Evolutionary conservation across 1,139 yeast genomes (phyloP).

Genomic region (Candida sp.): DNA sequence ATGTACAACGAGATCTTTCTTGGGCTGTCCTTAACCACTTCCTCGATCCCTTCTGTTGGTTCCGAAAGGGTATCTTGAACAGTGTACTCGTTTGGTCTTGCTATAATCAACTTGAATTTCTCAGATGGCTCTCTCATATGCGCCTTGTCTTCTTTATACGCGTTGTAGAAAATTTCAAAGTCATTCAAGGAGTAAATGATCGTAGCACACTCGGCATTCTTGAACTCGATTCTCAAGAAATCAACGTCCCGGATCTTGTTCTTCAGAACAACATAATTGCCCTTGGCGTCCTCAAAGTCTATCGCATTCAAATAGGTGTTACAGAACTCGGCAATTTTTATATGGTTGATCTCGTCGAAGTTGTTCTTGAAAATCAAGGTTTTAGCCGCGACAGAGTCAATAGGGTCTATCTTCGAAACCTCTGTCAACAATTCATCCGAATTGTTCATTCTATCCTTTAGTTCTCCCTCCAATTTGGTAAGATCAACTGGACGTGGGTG

Average conservation of each 20-base stretch:
- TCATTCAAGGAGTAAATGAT: slow-evolving; percentile 53
- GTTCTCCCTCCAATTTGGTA: slow-evolving; percentile 55
- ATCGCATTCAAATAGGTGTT: slow-evolving; percentile 42
- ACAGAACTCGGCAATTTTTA: slow-evolving; percentile 46
- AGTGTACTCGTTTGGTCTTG: slow-evolving; percentile 69
- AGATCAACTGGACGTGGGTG: slow-evolving; percentile 61
- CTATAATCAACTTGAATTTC: slow-evolving; percentile 14
- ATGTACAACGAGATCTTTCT: slow-evolving; percentile 35
- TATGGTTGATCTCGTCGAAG: slow-evolving; percentile 41
- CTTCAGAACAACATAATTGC: slow-evolving; percentile 35
- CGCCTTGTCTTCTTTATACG: slow-evolving; percentile 24
- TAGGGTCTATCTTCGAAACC: slow-evolving; percentile 52
- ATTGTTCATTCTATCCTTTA: slow-evolving; percentile 41
- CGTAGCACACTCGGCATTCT: slow-evolving; percentile 62
- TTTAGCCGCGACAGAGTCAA: slow-evolving; percentile 53
- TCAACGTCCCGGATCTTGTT: slow-evolving; percentile 39
- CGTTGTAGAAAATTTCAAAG: slow-evolving; percentile 33
- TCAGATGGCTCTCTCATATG: slow-evolving; percentile 12
- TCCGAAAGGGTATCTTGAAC: slow-evolving; percentile 34
- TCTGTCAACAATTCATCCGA: slow-evolving; percentile 44
- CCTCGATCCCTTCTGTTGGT: slow-evolving; percentile 18
- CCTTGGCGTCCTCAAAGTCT: slow-evolving; percentile 34
- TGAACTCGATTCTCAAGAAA: slow-evolving; percentile 54
- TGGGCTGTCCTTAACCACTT: slow-evolving; percentile 38
- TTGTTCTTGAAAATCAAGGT: slow-evolving; percentile 54